A percentile compares a stretch with the other conserved stretches of the same genome.
Evolutionary conservation across 2,329 filamentous ascomycete genomes (phyloP).

Genomic region (Penicillium sp.): DNA sequence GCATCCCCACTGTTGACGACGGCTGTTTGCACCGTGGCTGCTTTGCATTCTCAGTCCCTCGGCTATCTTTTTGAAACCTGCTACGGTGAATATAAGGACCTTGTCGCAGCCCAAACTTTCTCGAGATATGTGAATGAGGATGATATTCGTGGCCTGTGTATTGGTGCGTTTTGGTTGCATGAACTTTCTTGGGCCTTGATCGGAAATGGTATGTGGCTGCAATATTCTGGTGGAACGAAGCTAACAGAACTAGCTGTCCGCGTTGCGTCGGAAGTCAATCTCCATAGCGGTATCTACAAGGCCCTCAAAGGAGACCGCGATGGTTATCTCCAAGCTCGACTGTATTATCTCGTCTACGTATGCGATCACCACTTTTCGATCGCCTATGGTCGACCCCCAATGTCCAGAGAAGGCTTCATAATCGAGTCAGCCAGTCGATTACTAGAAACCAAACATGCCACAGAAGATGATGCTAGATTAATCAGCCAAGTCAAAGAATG

Average conservation of each 20-base stretch:
- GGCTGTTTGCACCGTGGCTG: conserved; percentile 40
- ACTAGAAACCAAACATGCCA: conserved; percentile 25
- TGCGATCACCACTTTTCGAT: conserved; percentile 34
- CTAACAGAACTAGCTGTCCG: conserved; percentile 16
- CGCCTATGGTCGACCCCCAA: conserved; percentile 30
- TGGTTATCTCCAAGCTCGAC: conserved; percentile 19
- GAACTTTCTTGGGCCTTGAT: conserved; percentile 32
- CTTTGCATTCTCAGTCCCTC: conserved; percentile 34
- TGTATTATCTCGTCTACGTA: conserved; percentile 32
- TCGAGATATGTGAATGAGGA: conserved; percentile 39
- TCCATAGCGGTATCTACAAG: conserved; percentile 20
- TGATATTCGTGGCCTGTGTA: conserved; percentile 41
- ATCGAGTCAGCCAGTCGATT: conserved; percentile 23
- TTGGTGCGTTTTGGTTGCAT: conserved; percentile 44
- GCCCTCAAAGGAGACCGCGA: conserved; percentile 18
- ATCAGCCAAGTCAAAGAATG: conserved; percentile 30
- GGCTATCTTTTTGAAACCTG: conserved; percentile 28
- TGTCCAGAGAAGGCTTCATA: conserved; percentile 29
- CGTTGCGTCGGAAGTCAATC: conserved; percentile 18
- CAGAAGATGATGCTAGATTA: conserved; percentile 28
- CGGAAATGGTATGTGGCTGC: conserved; percentile 2
- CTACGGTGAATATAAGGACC: conserved; percentile 37
- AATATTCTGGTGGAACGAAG: neutral
- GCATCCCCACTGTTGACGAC: conserved; percentile 39
- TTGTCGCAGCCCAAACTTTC: conserved; percentile 40